Percentiles rank a stretch among this genome's conserved stretches.
Evolutionary conservation across 208 protist genomes (phyloP).

Genomic region (Leptomonas seymouri): DNA sequence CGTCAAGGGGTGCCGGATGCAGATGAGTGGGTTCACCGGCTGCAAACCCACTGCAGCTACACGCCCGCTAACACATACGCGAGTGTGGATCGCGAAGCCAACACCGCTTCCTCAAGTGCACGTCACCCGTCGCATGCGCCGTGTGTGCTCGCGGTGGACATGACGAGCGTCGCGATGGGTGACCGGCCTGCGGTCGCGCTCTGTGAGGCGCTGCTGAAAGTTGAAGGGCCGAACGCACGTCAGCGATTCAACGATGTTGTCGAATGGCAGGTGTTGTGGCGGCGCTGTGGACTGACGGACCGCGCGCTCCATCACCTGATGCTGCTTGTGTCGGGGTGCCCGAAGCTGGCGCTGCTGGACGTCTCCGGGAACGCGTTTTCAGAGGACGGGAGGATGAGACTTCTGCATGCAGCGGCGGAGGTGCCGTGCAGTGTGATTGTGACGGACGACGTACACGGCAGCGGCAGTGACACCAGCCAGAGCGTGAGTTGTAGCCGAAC

Average conservation of each 20-base stretch:
- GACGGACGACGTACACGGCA: constrained; percentile 7
- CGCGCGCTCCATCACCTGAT: constrained; percentile 44
- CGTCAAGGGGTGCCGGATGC: constrained; percentile 51
- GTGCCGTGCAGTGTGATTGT: constrained; percentile 35
- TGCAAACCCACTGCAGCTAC: constrained; percentile 25
- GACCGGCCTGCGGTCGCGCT: constrained; percentile 65
- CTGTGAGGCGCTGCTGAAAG: constrained; percentile 62
- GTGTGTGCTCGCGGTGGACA: constrained; percentile 23
- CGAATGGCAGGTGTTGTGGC: constrained; percentile 47
- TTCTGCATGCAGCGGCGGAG: constrained; percentile 31
- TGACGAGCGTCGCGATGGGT: constrained; percentile 37
- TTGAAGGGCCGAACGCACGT: constrained; percentile 22
- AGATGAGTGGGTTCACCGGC: constrained; percentile 25
- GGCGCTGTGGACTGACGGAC: constrained; percentile 56
- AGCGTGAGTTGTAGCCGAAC: too few species aligned
- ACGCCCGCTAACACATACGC: not conserved
- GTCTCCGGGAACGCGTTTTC: constrained; percentile 42
- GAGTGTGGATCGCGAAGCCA: constrained; percentile 1
- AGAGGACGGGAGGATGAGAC: constrained; percentile 14
- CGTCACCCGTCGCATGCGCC: not conserved
- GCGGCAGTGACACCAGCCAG: not conserved
- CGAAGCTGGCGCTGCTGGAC: constrained; percentile 43
- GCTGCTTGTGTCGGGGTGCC: constrained; percentile 49
- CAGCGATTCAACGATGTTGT: constrained; percentile 2
- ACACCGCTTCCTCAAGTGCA: not conserved